A percentile compares a stretch with the other conserved stretches of the same genome.
phyloP scores from a whole-genome alignment of 192 early-diverging fungal genomes.

The Backusella sp. region DNA sequence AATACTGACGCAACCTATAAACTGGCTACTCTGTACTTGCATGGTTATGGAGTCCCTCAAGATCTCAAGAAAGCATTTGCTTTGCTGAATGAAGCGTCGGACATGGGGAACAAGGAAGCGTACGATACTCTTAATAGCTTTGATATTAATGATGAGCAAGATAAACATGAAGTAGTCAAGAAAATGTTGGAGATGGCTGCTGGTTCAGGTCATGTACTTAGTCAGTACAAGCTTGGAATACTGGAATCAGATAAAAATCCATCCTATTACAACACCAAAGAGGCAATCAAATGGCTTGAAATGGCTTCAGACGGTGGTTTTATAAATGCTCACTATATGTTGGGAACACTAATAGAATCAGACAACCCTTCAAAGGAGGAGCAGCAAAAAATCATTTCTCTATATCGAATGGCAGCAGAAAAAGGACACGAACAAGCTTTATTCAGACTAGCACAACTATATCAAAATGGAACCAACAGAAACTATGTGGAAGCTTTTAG shows the following conservation, averaged over 20 bases:
- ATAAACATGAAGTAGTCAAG: not conserved
- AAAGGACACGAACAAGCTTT: too few relatives aligned
- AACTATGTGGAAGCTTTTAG: not conserved
- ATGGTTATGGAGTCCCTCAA: too few relatives aligned
- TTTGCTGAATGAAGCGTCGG: too few relatives aligned
- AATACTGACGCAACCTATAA: conserved; percentile 8
- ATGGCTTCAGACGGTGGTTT: not conserved
- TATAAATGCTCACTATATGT: not conserved
- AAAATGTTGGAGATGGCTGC: not conserved
- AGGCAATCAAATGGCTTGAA: not conserved
- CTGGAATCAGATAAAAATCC: too few relatives aligned
- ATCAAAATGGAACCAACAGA: too few relatives aligned
- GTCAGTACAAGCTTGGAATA: not conserved
- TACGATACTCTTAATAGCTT: too few relatives aligned
- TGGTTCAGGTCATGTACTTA: not conserved
- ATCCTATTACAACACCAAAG: not conserved
- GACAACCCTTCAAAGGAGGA: not conserved
- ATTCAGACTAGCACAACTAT: too few relatives aligned
- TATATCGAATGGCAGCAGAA: not conserved
- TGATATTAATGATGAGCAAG: not conserved
- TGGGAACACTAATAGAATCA: not conserved
- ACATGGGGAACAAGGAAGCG: too few relatives aligned
- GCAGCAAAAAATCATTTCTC: not conserved
- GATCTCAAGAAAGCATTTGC: too few relatives aligned
- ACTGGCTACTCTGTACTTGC: not conserved